Evolutionary conservation across 345 rosid genomes (phyloP).

Genomic region (Salix dunnii): DNA sequence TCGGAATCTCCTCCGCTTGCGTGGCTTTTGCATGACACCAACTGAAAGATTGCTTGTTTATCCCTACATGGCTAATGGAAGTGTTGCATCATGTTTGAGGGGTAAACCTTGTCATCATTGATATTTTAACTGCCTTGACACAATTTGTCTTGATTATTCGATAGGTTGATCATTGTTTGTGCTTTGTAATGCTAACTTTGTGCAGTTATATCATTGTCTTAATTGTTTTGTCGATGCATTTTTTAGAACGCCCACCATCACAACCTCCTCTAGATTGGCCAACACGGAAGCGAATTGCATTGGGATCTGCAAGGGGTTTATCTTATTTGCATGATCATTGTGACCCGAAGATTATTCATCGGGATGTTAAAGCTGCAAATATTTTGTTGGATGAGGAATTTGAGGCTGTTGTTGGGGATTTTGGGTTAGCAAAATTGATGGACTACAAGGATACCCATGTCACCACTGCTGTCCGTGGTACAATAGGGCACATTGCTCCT

Average conservation of each 20-base stretch:
- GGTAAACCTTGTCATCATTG: constrained; percentile 36
- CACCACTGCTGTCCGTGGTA: constrained; percentile 95
- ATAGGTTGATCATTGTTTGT: neutral
- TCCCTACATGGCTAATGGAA: constrained; percentile 99
- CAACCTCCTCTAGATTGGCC: constrained; percentile 94
- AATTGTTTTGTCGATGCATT: neutral
- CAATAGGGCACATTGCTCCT: constrained; percentile 95
- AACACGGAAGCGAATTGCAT: constrained; percentile 72
- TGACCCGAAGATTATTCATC: constrained; percentile 96
- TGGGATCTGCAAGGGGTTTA: constrained; percentile 94
- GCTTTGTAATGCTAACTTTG: neutral
- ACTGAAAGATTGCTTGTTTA: constrained; percentile 89
- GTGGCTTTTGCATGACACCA: constrained; percentile 98
- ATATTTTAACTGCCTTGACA: neutral
- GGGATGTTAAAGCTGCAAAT: constrained; percentile 97
- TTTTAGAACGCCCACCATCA: constrained; percentile 71
- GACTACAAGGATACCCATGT: constrained; percentile 99
- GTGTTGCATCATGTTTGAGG: constrained; percentile 95
- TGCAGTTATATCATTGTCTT: neutral
- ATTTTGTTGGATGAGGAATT: constrained; percentile 92
- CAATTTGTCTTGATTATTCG: neutral
- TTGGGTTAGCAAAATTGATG: constrained; percentile 94
- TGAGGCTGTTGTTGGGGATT: constrained; percentile 97
- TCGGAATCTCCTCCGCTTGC: constrained; percentile 81
- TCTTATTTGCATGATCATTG: constrained; percentile 97